Conservation (phyloP, 768 basidiomycete genomes). For the Mycena haematopus region DNA sequence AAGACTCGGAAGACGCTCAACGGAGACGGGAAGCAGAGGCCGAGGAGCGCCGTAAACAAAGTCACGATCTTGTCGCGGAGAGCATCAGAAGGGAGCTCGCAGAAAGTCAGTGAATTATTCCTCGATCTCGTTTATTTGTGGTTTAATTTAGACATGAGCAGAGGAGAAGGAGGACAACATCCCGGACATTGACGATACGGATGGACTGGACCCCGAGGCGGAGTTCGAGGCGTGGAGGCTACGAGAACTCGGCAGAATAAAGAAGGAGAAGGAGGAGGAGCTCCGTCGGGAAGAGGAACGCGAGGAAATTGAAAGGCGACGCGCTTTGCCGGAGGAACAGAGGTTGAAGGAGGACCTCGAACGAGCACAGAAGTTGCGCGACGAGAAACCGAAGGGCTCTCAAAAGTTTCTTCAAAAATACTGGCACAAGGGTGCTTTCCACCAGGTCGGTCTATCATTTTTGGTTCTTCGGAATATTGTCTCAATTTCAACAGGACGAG, state of each 20-base stretch:
- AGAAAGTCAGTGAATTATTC: slow-evolving; percentile 68
- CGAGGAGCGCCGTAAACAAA: slow-evolving; percentile 85
- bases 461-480: not conserved
- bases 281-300: slow-evolving; percentile 81
- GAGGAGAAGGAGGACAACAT: slow-evolving; percentile 88
- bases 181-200: slow-evolving; percentile 94
- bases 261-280: slow-evolving; percentile 91
- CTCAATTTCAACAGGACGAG: slow-evolving; percentile 65
- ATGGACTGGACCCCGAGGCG: slow-evolving; percentile 84
- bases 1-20: slow-evolving; percentile 78
- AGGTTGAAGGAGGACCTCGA: slow-evolving; percentile 92
- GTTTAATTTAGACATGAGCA: slow-evolving; percentile 38
- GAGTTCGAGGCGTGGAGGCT: slow-evolving; percentile 98
- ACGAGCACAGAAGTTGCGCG: slow-evolving; percentile 78
- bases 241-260: slow-evolving; percentile 91
- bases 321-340: slow-evolving; percentile 93
- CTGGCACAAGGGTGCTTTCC: slow-evolving; percentile 99
- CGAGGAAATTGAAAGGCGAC: slow-evolving; percentile 89
- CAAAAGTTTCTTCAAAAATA: slow-evolving; percentile 97
- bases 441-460: slow-evolving; percentile 64
- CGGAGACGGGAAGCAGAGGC: slow-evolving; percentile 74
- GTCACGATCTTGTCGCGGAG: slow-evolving; percentile 92
- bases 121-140: not conserved
- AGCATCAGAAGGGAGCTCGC: slow-evolving; percentile 90
- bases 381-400: slow-evolving; percentile 89